These are phyloP conservation scores for Apophysomyces sp. DNA, from an alignment of 371 early-diverging fungal genomes.

Conservation along the genomic window DNA sequence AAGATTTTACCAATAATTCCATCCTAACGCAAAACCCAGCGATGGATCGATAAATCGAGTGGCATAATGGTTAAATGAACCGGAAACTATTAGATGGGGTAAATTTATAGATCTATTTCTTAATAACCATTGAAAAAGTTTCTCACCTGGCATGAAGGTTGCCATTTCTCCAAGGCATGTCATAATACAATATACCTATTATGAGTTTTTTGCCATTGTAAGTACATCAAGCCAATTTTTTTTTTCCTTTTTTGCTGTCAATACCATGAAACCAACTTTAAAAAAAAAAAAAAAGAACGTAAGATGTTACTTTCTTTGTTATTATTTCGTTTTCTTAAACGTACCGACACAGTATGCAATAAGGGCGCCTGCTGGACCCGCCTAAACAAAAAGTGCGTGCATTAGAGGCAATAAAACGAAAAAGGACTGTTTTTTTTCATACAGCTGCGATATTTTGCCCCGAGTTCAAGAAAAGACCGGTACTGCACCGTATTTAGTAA, in stretches of 20 bases:
- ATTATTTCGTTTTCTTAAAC: conserved; percentile 20
- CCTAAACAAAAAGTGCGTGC: too few relatives aligned
- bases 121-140: too few relatives aligned
- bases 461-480: conserved; percentile 81
- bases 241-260: neutral
- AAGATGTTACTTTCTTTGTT: conserved; percentile 1
- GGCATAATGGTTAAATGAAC: conserved; percentile 83
- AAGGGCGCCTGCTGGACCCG: conserved; percentile 80
- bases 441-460: conserved; percentile 64
- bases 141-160: conserved; percentile 55
- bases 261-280: conserved; percentile 46
- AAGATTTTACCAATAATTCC: conserved; percentile 52
- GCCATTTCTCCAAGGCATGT: conserved; percentile 87
- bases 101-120: conserved; percentile 12
- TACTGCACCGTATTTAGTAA: conserved; percentile 31
- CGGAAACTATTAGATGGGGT: conserved; percentile 66
- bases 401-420: neutral
- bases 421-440: neutral
- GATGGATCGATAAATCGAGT: conserved; percentile 83
- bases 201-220: neutral
- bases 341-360: conserved; percentile 71
- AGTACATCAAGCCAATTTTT: neutral
- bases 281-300: conserved; percentile 8
- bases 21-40: conserved; percentile 75
- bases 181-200: conserved; percentile 78